phyloP scores from a whole-genome alignment of 2,329 filamentous ascomycete genomes.

The Colletotrichum neosansevieriae region DNA sequence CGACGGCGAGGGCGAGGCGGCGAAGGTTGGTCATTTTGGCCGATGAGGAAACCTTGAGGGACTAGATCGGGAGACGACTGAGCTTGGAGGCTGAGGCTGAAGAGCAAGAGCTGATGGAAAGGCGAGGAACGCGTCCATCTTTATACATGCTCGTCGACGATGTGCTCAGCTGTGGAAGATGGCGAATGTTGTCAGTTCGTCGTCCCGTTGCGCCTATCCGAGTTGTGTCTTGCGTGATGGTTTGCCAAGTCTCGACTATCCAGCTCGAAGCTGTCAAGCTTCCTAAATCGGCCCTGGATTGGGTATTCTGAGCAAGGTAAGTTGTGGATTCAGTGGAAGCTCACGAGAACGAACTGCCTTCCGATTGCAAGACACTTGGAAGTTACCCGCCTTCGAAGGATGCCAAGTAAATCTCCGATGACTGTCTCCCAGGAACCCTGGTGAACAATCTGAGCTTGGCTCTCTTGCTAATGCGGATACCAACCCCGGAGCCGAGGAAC shows the following conservation, averaged over 20 bases:
- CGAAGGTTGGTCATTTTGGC: slow-evolving; percentile 47
- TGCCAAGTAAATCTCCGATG: not conserved
- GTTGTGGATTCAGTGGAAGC: slow-evolving; percentile 17
- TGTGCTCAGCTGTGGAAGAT: not conserved
- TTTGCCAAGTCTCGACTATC: slow-evolving; percentile 22
- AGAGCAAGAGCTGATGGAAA: not conserved
- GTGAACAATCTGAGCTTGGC: slow-evolving; percentile 11
- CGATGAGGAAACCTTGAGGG: slow-evolving; percentile 14
- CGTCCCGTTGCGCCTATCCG: slow-evolving; percentile 20
- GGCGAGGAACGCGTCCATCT: slow-evolving; percentile 6
- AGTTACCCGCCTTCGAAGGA: slow-evolving; percentile 2
- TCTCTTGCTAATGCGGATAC: not conserved
- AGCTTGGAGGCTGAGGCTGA: slow-evolving; percentile 23
- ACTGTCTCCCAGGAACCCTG: not conserved
- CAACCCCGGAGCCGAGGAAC: slow-evolving; percentile 3
- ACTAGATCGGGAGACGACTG: slow-evolving; percentile 14
- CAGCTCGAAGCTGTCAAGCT: slow-evolving; percentile 34
- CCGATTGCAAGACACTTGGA: not conserved
- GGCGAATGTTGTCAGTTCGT: slow-evolving; percentile 3
- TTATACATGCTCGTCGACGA: slow-evolving; percentile 25
- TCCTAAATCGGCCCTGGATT: slow-evolving; percentile 32
- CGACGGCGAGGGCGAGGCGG: slow-evolving; percentile 47
- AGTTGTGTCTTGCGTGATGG: slow-evolving; percentile 39
- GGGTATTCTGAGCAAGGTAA: slow-evolving; percentile 22
- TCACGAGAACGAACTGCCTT: slow-evolving; percentile 11